Base-by-base conservation (phyloP, 768 basidiomycete genomes). In the Lentinula aciculospora region DNA sequence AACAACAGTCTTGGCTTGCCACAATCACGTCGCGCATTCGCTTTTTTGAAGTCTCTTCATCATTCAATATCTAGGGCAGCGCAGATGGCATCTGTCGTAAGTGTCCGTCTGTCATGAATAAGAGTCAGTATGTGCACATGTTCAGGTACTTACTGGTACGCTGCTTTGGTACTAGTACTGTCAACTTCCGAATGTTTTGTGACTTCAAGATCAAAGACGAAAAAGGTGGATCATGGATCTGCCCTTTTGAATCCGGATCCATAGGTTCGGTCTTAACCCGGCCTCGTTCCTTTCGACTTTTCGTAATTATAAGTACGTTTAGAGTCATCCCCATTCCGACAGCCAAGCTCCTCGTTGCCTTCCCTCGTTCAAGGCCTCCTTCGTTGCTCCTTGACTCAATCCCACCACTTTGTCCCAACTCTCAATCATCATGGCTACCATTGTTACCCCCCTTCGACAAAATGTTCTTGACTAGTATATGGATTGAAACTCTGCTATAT, bases 401-500 rank as follows among this genome's bases (percentile, higher is more conserved):
- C 9, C 42, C 39, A 4, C 10, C 42, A n/a, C n/a, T 23, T n/a
- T 5, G 39, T 15, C 42, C 23, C 19, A 2, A 21, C 42, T 44
- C 21, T 12, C 21, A 44, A 48, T 32, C 31, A 48, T 48, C 21
- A 48, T 48, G 47, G 56, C 56, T 46, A 34, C 56, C 25, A 23
- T 21, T 8, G 42, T 28, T n/a, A 53, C 32, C 12, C 56, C n/a
- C 56, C 23, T 23, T 57, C n/a, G 56, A 48, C 36, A 39, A 31
- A 13, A 57, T 34, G 44, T 57, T 57, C 47, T 36, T 57, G 44
- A 36, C 47, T 12, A 44, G 56, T 15, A 57, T 57, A 25, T 57
- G 56, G 42, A 57, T 57, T 34, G 56, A 57, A 25, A 57, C 56
- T 5, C 28, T 47, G 23, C 31, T 57, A 34, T 57, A 57, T 3